Conservation (phyloP, 139 green algal genomes). For the Chlorella sp. region DNA sequence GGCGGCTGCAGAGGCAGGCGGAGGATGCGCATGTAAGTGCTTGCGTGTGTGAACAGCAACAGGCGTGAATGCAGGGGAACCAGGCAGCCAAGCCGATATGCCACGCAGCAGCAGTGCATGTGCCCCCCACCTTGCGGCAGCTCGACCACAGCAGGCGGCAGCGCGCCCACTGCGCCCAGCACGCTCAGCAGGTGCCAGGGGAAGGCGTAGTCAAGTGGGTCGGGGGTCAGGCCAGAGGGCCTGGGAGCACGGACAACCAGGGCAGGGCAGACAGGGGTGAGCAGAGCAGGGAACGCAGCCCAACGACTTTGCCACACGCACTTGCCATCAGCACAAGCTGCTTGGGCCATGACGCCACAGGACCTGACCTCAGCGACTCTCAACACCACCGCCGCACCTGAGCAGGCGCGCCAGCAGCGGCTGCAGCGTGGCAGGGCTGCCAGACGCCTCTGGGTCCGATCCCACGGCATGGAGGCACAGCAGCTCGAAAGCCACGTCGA, state of each 20-base stretch:
- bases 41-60: too few relatives aligned
- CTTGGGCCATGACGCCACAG: too few relatives aligned
- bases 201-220: constrained; percentile 74
- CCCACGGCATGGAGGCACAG: constrained; percentile 65
- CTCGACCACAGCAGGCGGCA: constrained; percentile 17
- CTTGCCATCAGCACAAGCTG: too few relatives aligned
- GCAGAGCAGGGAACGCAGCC: too few relatives aligned
- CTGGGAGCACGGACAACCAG: neutral
- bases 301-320: too few relatives aligned
- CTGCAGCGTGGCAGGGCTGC: constrained; percentile 2
- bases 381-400: neutral
- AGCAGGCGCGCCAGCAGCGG: constrained; percentile 42
- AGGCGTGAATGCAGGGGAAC: too few relatives aligned
- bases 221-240: constrained; percentile 58
- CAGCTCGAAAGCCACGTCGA: constrained; percentile 78
- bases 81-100: neutral
- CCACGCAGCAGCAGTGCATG: neutral
- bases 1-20: neutral
- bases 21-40: neutral
- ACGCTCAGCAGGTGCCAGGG: constrained; percentile 69
- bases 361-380: too few relatives aligned
- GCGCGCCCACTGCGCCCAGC: constrained; percentile 60
- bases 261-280: too few relatives aligned
- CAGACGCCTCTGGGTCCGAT: constrained; percentile 6
- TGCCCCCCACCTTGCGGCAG: neutral